Evolutionary conservation across 805 yeast genomes (phyloP), one percentile per base, ranked within the genome.

Genomic region (Candida patagonica): DNA sequence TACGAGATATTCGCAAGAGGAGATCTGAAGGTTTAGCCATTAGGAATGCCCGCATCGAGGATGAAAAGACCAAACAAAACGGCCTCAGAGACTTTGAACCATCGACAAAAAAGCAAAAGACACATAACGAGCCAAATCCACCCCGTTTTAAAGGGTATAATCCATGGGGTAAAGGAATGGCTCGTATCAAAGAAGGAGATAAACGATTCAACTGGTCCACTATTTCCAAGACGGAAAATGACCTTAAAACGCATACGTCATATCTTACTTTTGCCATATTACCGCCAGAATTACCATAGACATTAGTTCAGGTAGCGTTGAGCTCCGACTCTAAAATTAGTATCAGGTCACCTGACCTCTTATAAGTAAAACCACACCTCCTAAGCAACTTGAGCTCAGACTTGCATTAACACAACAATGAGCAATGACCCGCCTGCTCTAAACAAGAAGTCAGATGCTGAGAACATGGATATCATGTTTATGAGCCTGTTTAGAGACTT

Each of bases 211-310:
- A 74, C 22, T 92, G 99, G 99, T 65, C 68, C 42, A 71, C 84
- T 49, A 92, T 88, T n/a, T 76, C 95, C 13, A 80, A 77, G 57
- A 67, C 78, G 6, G 98, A 89, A 57, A 53, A 78, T 2, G 97
- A 92, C 56, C 68, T 89, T 51, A 89, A 89, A 63, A 80, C 87
- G 5, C 99, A 92, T 53, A 92, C 99, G 0, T 85, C 96, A 0
- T 92, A 86, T 56, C 63, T 92, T 53, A 85, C 96, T 1, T 92
- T 92, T 70, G 99, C 98, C 19, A 70, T 67, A 26, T 50, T 62
- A 20, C 65, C 68, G 4, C 67, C 69, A 2, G 12, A 26, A 2
- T 15, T 33, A n/a, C 37, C 37, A 7, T 10, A 33, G n/a, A n/a
- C n/a, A n/a, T n/a, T n/a, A n/a, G n/a, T n/a, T n/a, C n/a, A n/a